Conservation (phyloP, 768 basidiomycete species). For the Suillus lakei region DNA sequence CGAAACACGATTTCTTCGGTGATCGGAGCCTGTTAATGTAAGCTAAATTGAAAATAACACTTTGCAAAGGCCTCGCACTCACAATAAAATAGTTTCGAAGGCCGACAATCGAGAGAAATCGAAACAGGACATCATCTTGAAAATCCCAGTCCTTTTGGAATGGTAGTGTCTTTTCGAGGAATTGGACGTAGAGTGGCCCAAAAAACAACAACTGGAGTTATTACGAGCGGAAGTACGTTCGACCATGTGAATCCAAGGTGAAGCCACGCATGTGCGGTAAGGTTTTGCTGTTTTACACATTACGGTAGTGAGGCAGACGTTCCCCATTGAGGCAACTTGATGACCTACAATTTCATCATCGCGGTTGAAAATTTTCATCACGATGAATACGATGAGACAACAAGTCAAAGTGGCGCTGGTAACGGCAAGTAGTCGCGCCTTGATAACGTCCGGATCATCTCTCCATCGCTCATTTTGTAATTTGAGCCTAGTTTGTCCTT, state of each 20-base stretch:
- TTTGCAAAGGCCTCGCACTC: slow-evolving; percentile 20
- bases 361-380: slow-evolving; percentile 36
- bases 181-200: slow-evolving; percentile 73
- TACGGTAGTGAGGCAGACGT: neutral
- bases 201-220: slow-evolving; percentile 76
- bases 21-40: slow-evolving; percentile 67
- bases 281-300: neutral
- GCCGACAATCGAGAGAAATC: slow-evolving; percentile 59
- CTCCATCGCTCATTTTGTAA: slow-evolving; percentile 59
- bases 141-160: slow-evolving; percentile 58
- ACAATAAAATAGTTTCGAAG: slow-evolving; percentile 71
- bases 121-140: slow-evolving; percentile 39
- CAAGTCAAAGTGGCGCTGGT: slow-evolving; percentile 62
- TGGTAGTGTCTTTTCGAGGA: slow-evolving; percentile 53
- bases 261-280: slow-evolving; percentile 21
- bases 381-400: slow-evolving; percentile 52
- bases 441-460: slow-evolving; percentile 86
- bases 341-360: slow-evolving; percentile 2
- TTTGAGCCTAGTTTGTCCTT: slow-evolving; percentile 35
- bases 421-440: slow-evolving; percentile 75
- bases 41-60: neutral
- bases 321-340: neutral
- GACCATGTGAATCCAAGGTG: slow-evolving; percentile 46
- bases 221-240: slow-evolving; percentile 54
- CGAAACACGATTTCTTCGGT: slow-evolving; percentile 95